phyloP scores from a whole-genome alignment of 2,329 filamentous ascomycete species.

The Davidsoniella neocaledoniae region DNA sequence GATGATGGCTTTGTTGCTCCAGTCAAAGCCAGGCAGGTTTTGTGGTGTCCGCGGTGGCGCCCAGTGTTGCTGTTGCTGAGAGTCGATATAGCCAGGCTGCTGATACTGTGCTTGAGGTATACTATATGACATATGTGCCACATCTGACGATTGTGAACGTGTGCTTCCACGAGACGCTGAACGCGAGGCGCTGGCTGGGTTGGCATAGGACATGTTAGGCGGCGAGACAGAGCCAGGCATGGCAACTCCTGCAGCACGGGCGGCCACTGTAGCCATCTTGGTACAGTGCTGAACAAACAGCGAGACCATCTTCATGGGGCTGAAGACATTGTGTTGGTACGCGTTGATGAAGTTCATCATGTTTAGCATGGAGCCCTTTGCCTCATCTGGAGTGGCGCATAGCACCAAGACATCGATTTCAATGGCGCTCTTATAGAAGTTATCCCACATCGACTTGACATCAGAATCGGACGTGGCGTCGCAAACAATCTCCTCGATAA shows the following conservation, averaged over 20 bases:
- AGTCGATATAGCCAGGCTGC: background rate
- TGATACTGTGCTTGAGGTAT: background rate
- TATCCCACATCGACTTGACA: conserved; percentile 20
- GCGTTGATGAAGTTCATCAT: conserved; percentile 10
- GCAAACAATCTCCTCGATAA: conserved; percentile 15
- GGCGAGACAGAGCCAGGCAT: background rate
- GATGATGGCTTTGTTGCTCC: conserved; percentile 17
- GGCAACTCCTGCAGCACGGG: background rate
- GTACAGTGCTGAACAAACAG: background rate
- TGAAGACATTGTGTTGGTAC: conserved; percentile 9
- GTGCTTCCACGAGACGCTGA: background rate
- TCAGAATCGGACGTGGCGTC: conserved; percentile 15
- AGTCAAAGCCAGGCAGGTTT: conserved; percentile 13
- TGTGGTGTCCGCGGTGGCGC: background rate
- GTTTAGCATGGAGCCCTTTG: conserved; percentile 3
- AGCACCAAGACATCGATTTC: conserved; percentile 19
- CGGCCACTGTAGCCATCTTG: background rate
- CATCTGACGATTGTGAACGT: background rate
- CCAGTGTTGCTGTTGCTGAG: background rate
- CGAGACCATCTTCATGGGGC: conserved; percentile 10
- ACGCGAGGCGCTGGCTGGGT: background rate
- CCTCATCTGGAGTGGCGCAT: conserved; percentile 15
- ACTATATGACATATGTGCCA: too few relatives aligned
- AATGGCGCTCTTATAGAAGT: conserved; percentile 13
- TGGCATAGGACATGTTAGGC: background rate